Percentiles rank a stretch among this genome's conserved stretches.
Conservation (phyloP, 1,139 yeast species). For the Geotrichum carabidarum region DNA sequence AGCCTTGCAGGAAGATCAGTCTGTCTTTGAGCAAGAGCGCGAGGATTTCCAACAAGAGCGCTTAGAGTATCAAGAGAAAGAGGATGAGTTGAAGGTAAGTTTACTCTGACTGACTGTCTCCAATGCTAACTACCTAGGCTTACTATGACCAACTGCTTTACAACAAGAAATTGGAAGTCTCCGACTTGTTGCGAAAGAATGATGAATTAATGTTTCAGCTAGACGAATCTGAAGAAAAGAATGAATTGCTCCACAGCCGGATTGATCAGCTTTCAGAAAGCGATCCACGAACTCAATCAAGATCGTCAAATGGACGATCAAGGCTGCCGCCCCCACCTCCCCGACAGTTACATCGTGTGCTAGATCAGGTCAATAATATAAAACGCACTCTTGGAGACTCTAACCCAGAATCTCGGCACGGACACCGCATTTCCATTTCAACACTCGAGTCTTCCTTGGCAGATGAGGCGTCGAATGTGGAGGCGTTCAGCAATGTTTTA, state of each 20-base stretch:
- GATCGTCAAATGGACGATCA: slow-evolving; percentile 1
- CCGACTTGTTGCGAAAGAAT: slow-evolving; percentile 2
- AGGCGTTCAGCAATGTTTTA: slow-evolving; percentile 10
- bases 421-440: slow-evolving; percentile 1
- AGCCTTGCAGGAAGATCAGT: slow-evolving; percentile 5
- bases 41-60: slow-evolving; percentile 7
- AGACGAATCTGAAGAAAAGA: neutral
- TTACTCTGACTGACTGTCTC: neutral
- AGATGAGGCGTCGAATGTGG: slow-evolving; percentile 6
- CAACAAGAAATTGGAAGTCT: slow-evolving; percentile 8
- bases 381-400: neutral
- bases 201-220: slow-evolving; percentile 6
- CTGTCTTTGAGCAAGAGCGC: slow-evolving; percentile 5
- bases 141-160: slow-evolving; percentile 7
- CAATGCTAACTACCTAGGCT: slow-evolving; percentile 5
- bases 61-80: slow-evolving; percentile 1
- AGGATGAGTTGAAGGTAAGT: slow-evolving; percentile 7
- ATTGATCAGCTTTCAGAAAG: neutral
- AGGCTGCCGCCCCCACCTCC: neutral
- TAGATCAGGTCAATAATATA: slow-evolving; percentile 4
- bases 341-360: neutral
- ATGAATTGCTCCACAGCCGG: slow-evolving; percentile 1
- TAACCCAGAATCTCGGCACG: neutral
- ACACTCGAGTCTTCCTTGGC: slow-evolving; percentile 3
- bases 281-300: neutral